Conservation (phyloP, 192 early-diverging fungal species). For the Mortierella hygrophila region DNA sequence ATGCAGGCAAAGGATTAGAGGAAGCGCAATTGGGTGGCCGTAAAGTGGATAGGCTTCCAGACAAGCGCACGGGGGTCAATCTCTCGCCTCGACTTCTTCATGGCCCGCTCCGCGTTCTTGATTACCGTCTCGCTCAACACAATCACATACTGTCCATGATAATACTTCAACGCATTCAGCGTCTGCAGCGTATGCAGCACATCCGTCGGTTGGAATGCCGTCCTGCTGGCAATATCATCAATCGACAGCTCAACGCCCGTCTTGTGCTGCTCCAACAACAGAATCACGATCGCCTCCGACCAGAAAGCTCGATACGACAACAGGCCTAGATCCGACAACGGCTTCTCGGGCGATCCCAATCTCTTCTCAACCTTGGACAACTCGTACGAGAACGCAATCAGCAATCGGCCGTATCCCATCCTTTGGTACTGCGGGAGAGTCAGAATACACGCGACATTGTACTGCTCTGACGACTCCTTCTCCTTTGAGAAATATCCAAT, state of each 20-base stretch:
- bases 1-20: conserved; percentile 54
- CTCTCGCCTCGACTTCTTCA: conserved; percentile 81
- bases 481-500: conserved; percentile 99
- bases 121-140: conserved; percentile 89
- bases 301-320: conserved; percentile 97
- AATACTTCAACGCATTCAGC: conserved; percentile 91
- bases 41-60: conserved; percentile 87
- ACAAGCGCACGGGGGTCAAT: conserved; percentile 86
- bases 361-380: conserved; percentile 94
- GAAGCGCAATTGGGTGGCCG: conserved; percentile 80
- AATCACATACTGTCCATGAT: conserved; percentile 91
- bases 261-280: conserved; percentile 73
- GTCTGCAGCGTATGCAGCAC: conserved; percentile 92
- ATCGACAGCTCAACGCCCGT: conserved; percentile 85
- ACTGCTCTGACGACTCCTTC: conserved; percentile 95
- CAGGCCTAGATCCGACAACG: conserved; percentile 96
- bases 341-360: conserved; percentile 97
- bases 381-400: conserved; percentile 98
- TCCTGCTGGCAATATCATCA: conserved; percentile 88
- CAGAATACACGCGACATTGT: conserved; percentile 98
- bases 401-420: conserved; percentile 92
- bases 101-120: conserved; percentile 81
- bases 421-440: conserved; percentile 98
- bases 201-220: conserved; percentile 90
- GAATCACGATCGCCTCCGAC: conserved; percentile 88